phyloP scores from a whole-genome alignment of 108 stramenopile genomes.

The Bacterosira constricta region DNA sequence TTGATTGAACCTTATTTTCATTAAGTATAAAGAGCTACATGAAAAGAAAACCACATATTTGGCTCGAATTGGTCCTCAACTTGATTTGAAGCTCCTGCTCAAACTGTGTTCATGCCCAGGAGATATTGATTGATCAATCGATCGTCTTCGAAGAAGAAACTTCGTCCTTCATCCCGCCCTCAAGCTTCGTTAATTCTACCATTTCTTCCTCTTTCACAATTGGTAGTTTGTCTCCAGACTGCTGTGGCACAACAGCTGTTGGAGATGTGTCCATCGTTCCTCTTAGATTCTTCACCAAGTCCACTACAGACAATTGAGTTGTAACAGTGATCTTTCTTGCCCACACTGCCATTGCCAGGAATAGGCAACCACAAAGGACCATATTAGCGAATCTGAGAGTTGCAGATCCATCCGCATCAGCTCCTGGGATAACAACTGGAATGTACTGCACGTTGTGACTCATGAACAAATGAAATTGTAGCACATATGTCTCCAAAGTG shows the following conservation, averaged over 20 bases:
- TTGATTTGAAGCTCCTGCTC: no score
- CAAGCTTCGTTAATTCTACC: constrained; percentile 31
- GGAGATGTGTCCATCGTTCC: constrained; percentile 11
- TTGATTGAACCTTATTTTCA: no score
- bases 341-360: constrained; percentile 56
- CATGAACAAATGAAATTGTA: constrained; percentile 95
- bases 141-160: no score
- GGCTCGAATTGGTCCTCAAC: no score
- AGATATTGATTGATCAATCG: no score
- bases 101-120: no score
- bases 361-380: constrained; percentile 61
- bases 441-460: constrained; percentile 72
- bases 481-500: constrained; percentile 93
- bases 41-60: no score
- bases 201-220: constrained; percentile 10
- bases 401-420: constrained; percentile 53
- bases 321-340: constrained; percentile 64
- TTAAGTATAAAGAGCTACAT: no score
- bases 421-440: constrained; percentile 69
- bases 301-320: constrained; percentile 59
- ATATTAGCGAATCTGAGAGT: constrained; percentile 58
- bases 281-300: constrained; percentile 41
- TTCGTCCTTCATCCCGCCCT: constrained; percentile 34
- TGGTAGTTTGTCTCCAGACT: background rate
- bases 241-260: constrained; percentile 14